Conservation (phyloP, 768 basidiomycete genomes). For the Boletus insuetus region DNA sequence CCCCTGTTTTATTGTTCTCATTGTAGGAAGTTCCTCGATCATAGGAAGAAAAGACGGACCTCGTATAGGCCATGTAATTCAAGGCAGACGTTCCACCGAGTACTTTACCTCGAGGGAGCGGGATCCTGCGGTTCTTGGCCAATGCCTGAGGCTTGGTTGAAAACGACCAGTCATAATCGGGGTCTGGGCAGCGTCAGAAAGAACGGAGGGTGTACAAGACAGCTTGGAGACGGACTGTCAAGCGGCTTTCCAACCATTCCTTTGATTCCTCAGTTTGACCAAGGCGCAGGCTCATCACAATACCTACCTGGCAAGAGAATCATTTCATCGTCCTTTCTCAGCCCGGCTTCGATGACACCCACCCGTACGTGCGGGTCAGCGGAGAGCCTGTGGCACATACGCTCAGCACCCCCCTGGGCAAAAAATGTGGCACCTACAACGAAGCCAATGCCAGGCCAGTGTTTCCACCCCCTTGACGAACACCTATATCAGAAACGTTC, state of each 20-base stretch:
- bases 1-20: neutral
- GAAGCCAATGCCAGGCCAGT: slow-evolving; percentile 15
- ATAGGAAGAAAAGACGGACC: neutral
- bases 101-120: slow-evolving; percentile 8
- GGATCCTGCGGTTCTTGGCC: slow-evolving; percentile 6
- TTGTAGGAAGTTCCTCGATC: neutral
- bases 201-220: neutral
- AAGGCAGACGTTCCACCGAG: slow-evolving; percentile 16
- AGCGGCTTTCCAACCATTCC: slow-evolving; percentile 7
- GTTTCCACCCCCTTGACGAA: slow-evolving; percentile 12
- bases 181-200: slow-evolving; percentile 7
- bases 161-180: slow-evolving; percentile 16
- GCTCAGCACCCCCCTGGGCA: neutral
- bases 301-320: slow-evolving; percentile 9
- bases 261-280: neutral
- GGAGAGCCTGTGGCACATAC: slow-evolving; percentile 8
- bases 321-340: slow-evolving; percentile 13
- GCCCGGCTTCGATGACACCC: slow-evolving; percentile 15
- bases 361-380: neutral
- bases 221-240: too few relatives aligned
- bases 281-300: neutral
- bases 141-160: slow-evolving; percentile 8
- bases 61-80: slow-evolving; percentile 10
- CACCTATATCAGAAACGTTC: neutral
- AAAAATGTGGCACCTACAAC: neutral